phyloP scores from a whole-genome alignment of 2,329 filamentous ascomycete species.

The Aspergillus sp. region DNA sequence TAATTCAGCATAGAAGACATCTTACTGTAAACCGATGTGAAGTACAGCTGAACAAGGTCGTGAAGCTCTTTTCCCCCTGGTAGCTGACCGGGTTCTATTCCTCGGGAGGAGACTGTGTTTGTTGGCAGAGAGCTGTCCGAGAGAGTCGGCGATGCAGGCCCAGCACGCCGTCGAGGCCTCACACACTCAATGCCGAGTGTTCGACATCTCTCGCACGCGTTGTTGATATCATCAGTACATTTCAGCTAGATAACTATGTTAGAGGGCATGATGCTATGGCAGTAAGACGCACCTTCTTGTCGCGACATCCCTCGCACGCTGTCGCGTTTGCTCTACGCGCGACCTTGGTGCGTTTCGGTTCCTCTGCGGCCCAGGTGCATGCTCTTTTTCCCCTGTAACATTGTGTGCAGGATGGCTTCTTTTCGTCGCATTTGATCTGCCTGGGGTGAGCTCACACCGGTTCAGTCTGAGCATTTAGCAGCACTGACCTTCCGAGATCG shows the following conservation, averaged over 20 bases:
- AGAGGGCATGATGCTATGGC: not conserved
- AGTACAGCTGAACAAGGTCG: not conserved
- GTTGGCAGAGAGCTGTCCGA: no score
- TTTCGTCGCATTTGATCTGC: not conserved
- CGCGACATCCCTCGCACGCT: not conserved
- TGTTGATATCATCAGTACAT: not conserved
- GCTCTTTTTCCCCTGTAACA: not conserved
- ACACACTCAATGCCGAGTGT: not conserved
- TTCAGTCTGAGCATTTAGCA: no score
- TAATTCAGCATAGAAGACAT: not conserved
- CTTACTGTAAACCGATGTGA: not conserved
- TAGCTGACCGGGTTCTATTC: not conserved
- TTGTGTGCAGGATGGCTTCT: not conserved
- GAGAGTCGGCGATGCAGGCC: not conserved
- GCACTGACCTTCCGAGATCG: not conserved
- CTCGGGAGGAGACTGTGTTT: not conserved
- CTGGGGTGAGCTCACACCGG: no score
- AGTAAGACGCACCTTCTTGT: not conserved
- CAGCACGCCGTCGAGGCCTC: not conserved
- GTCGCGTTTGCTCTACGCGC: not conserved
- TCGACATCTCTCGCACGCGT: not conserved
- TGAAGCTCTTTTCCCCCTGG: not conserved
- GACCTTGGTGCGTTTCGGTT: not conserved
- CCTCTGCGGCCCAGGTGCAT: not conserved
- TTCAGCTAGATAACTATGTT: not conserved